Evolutionary conservation across 495 filamentous ascomycete species (phyloP), one percentile per base, ranked within the genome.

Genomic region (Opeltia flavorubescens): DNA sequence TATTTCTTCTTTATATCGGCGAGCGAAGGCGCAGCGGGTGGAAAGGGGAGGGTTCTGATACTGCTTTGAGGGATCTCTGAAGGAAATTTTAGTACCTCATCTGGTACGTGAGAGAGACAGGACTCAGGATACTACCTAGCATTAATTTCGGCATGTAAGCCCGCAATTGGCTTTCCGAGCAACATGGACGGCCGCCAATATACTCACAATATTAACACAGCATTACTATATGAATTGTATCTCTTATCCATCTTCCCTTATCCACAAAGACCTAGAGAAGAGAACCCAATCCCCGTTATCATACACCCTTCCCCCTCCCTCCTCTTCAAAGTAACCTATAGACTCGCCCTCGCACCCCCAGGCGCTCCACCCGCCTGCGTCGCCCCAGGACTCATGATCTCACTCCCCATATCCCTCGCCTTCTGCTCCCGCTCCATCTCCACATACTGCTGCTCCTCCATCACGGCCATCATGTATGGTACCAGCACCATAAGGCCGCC

Each of bases 351-450:
- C 38, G 38, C 38, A 33, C 50, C 54, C 43, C 28, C 34, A 23
- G 20, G 42, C 24, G 24, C 2, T 26, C 26, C 26, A 17, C 29
- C 29, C 23, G 15, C 42, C 23, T 18, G 24, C 1, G 30, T n/a
- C 8, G 42, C 42, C 12, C 42, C 42, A 3, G 42, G 42, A 28
- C 24, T 30, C 13, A 53, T 56, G 63, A 80, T 78, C 67, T 81
- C 76, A 58, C 77, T 77, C 48, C 73, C 84, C 62, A 79, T 76
- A 73, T 86, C 78, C 57, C 85, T 77, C 84, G 94, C 89, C 64
- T 81, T 78, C 80, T 89, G 83, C 71, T 95, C 89, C 66, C 84
- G 80, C 76, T 96, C 91, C 86, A 91, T 87, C 73, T 95, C 89
- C 49, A 85, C 69, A 59, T 91, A 75, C 71, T 93, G 81, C 72